Percentiles rank a stretch among this genome's conserved stretches.
phyloP scores from a whole-genome alignment of 2,329 filamentous ascomycete species.

The Blastomyces percursus region DNA sequence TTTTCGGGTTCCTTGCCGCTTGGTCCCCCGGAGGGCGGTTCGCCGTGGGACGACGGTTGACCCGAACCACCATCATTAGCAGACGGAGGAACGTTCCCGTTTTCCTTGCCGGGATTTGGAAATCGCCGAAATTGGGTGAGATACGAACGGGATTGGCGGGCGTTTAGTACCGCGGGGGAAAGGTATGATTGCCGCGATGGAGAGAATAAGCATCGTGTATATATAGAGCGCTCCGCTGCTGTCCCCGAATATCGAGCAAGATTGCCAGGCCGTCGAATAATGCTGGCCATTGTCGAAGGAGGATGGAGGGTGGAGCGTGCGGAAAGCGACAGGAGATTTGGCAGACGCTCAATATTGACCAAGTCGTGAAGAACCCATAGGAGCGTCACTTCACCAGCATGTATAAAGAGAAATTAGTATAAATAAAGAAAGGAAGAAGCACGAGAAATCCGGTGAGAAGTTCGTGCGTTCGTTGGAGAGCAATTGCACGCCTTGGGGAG shows the following conservation, averaged over 20 bases:
- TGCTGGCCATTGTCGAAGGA: slow-evolving; percentile 50
- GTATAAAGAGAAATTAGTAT: not conserved
- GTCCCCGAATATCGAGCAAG: slow-evolving; percentile 52
- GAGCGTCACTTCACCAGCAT: slow-evolving; percentile 6
- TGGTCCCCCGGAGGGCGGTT: slow-evolving; percentile 4
- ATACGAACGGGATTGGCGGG: slow-evolving; percentile 30
- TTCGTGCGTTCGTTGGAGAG: not conserved
- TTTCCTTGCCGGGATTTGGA: slow-evolving; percentile 20
- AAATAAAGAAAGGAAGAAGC: not conserved
- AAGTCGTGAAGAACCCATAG: slow-evolving; percentile 22
- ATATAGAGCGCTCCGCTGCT: slow-evolving; percentile 43
- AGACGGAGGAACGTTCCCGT: not conserved
- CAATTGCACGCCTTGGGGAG: not conserved
- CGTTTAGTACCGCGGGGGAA: slow-evolving; percentile 27
- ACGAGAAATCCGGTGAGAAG: not conserved
- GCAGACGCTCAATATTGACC: slow-evolving; percentile 14
- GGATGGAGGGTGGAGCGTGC: slow-evolving; percentile 16
- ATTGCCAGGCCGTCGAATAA: slow-evolving; percentile 56
- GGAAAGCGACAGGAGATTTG: slow-evolving; percentile 17
- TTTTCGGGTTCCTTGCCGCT: slow-evolving; percentile 27
- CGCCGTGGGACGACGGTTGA: slow-evolving; percentile 20
- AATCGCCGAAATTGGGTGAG: slow-evolving; percentile 23
- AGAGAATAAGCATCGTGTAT: slow-evolving; percentile 31
- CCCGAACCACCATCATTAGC: not conserved
- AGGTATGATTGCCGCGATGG: slow-evolving; percentile 28